phyloP scores from a whole-genome alignment of 441 rosid species.

The Arabidopsis lyrata region DNA sequence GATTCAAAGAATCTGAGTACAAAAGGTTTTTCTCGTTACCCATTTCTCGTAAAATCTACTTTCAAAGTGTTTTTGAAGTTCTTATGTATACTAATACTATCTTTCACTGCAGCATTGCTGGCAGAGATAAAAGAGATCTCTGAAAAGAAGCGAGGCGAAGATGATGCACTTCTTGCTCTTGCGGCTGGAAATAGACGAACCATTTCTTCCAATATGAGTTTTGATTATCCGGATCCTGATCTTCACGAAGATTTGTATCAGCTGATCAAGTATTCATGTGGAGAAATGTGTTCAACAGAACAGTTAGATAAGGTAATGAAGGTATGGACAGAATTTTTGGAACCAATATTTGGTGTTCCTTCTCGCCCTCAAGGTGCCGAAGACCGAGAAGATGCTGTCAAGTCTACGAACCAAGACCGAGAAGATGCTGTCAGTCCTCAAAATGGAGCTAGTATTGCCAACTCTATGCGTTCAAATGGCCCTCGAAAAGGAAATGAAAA shows the following conservation, averaged over 20 bases:
- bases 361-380: constrained; percentile 86
- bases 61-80: constrained; percentile 8
- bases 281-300: constrained; percentile 95
- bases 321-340: constrained; percentile 94
- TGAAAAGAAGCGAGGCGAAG: constrained; percentile 83
- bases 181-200: constrained; percentile 85
- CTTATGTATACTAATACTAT: constrained; percentile 19
- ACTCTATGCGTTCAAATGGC: constrained; percentile 63
- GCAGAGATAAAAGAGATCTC: constrained; percentile 91
- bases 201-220: constrained; percentile 75
- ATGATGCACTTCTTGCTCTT: constrained; percentile 84
- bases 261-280: constrained; percentile 93
- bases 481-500: constrained; percentile 66
- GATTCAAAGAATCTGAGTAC: constrained; percentile 92
- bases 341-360: constrained; percentile 86
- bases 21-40: constrained; percentile 64
- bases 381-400: constrained; percentile 82
- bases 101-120: constrained; percentile 69
- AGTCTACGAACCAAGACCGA: constrained; percentile 71
- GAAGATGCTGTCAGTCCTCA: constrained; percentile 76
- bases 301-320: constrained; percentile 91
- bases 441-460: constrained; percentile 50
- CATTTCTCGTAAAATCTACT: background rate
- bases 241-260: constrained; percentile 96
- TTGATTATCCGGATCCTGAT: constrained; percentile 83